These are phyloP conservation scores for Aquilaria sinensis DNA, from an alignment of 345 rosid genomes.

Conservation along the genomic window DNA sequence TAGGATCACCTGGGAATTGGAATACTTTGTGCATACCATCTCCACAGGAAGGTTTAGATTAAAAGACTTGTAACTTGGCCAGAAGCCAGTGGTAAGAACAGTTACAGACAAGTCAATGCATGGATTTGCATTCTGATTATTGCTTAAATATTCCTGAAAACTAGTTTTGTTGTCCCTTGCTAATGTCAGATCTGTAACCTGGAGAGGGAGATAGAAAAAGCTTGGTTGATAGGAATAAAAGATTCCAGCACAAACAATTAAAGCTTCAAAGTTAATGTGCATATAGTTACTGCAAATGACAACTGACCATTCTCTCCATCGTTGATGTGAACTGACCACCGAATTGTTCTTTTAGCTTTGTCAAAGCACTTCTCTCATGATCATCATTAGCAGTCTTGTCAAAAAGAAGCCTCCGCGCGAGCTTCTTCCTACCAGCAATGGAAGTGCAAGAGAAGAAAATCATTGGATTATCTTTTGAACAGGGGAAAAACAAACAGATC, in stretches of 20 bases:
- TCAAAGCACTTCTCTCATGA: conserved; percentile 63
- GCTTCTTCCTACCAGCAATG: conserved; percentile 44
- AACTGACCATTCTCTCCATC: conserved; percentile 81
- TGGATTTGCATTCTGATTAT: conserved; percentile 35
- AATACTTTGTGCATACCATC: conserved; percentile 32
- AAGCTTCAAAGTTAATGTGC: conserved; percentile 4
- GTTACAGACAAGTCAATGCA: conserved; percentile 64
- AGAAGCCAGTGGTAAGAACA: conserved; percentile 70
- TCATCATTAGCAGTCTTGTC: conserved; percentile 68
- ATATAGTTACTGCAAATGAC: neutral
- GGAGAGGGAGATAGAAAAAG: neutral
- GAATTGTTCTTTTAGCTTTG: conserved; percentile 71
- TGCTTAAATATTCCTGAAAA: conserved; percentile 50
- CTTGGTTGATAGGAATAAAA: neutral
- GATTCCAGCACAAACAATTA: neutral
- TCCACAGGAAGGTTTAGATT: conserved; percentile 65
- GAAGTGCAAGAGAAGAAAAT: neutral
- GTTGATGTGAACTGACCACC: conserved; percentile 79
- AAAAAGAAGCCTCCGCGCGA: conserved; percentile 56
- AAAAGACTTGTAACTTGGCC: conserved; percentile 71
- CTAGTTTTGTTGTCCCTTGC: conserved; percentile 62
- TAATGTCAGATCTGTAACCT: conserved; percentile 71
- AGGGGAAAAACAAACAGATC: neutral
- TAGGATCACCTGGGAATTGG: neutral
- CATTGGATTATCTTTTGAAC: too few species aligned